These are phyloP conservation scores for Hypoxylon rickii DNA, from an alignment of 495 filamentous ascomycete genomes.

Conservation along the genomic window DNA sequence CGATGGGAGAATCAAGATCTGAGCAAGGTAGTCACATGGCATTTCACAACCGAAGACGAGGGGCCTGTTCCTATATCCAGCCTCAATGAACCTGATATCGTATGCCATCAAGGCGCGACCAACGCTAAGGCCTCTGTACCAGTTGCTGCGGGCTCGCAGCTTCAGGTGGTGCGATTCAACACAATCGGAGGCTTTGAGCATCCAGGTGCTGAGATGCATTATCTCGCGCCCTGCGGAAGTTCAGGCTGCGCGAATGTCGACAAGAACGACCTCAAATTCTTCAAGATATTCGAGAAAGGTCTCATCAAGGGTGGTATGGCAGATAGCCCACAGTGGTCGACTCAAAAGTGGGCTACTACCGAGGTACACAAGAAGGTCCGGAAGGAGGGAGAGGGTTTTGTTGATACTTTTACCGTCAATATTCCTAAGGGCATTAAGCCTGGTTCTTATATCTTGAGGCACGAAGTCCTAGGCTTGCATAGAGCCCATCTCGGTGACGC, in stretches of 20 bases:
- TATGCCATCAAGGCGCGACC: constrained; percentile 46
- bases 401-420: constrained; percentile 66
- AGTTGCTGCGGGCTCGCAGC: constrained; percentile 39
- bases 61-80: constrained; percentile 53
- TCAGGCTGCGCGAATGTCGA: constrained; percentile 69
- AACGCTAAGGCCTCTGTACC: constrained; percentile 39
- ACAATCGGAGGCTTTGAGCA: constrained; percentile 48
- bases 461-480: constrained; percentile 77
- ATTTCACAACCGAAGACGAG: constrained; percentile 52
- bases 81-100: constrained; percentile 43
- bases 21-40: constrained; percentile 53
- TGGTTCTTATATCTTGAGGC: constrained; percentile 73
- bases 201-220: constrained; percentile 57
- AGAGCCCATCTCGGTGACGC: constrained; percentile 58
- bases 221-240: constrained; percentile 72
- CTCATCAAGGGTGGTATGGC: constrained; percentile 54
- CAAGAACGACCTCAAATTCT: constrained; percentile 67
- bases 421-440: constrained; percentile 62
- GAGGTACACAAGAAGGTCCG: constrained; percentile 29
- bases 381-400: constrained; percentile 57
- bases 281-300: constrained; percentile 70
- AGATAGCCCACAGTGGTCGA: constrained; percentile 38
- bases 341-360: constrained; percentile 61
- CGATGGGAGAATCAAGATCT: constrained; percentile 41
- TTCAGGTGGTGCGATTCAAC: constrained; percentile 44